These are phyloP conservation scores for Colletotrichum theobromicola DNA, from an alignment of 2,329 filamentous ascomycete genomes.

Conservation along the genomic window DNA sequence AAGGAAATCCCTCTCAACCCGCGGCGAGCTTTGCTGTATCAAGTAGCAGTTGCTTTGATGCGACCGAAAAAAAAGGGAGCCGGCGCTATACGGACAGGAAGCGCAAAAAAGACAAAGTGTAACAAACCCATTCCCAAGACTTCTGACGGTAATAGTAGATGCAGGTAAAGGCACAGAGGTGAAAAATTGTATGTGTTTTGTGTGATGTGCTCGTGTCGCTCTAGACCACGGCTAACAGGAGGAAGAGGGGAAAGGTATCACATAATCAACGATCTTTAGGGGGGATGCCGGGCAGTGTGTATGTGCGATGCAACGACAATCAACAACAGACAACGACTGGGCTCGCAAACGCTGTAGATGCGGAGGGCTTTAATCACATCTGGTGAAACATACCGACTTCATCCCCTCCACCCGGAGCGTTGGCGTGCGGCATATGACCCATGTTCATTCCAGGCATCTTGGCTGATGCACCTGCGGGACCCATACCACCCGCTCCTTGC, in stretches of 20 bases:
- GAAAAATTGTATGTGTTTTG: constrained; percentile 17
- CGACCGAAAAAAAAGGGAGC: constrained; percentile 35
- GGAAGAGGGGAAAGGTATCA: constrained; percentile 36
- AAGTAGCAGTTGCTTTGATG: constrained; percentile 34
- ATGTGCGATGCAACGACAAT: constrained; percentile 27
- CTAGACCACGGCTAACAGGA: constrained; percentile 19
- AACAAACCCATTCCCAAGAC: constrained; percentile 36
- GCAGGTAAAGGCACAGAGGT: constrained; percentile 18
- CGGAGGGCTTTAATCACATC: constrained; percentile 67
- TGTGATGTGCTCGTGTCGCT: constrained; percentile 21
- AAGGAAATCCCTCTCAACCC: constrained; percentile 42
- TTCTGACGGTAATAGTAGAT: constrained; percentile 19
- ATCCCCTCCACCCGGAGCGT: constrained; percentile 70
- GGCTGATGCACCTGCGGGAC: constrained; percentile 54
- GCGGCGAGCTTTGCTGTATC: constrained; percentile 39
- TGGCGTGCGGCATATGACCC: constrained; percentile 75
- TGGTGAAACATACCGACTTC: constrained; percentile 99
- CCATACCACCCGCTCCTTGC: constrained; percentile 66
- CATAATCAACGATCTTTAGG: constrained; percentile 25
- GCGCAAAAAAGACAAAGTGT: constrained; percentile 27
- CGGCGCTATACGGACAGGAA: constrained; percentile 20
- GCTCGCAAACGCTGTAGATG: constrained; percentile 43
- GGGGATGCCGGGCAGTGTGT: constrained; percentile 22
- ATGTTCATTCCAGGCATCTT: constrained; percentile 74
- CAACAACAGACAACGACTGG: constrained; percentile 21